A percentile compares a stretch with the other conserved stretches of the same genome.
Conservation (phyloP, 495 filamentous ascomycete species). For the Annulohypoxylon maeteangense region DNA sequence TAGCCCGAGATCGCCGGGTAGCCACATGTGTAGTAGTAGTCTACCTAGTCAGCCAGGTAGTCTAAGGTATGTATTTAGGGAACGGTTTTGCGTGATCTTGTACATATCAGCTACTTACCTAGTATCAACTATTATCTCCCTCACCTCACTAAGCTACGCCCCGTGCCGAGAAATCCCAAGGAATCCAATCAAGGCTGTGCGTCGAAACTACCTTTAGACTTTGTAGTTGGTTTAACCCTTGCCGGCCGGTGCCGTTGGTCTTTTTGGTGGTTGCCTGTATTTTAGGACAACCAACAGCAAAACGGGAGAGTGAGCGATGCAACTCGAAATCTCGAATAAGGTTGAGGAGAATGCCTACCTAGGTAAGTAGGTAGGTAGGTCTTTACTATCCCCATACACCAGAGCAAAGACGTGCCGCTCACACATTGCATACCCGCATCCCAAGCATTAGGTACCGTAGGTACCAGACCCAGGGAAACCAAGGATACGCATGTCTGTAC, state of each 20-base stretch:
- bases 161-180: neutral
- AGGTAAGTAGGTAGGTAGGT: neutral
- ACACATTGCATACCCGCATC: constrained; percentile 45
- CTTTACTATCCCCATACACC: constrained; percentile 16
- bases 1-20: constrained; percentile 33
- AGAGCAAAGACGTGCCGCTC: constrained; percentile 32
- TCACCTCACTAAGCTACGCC: neutral
- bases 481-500: constrained; percentile 36
- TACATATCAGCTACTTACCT: constrained; percentile 7
- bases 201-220: neutral
- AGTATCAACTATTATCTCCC: no score
- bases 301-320: constrained; percentile 6
- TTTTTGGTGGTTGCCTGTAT: neutral
- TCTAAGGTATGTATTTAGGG: no score
- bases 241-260: constrained; percentile 15
- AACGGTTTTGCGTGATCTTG: constrained; percentile 16
- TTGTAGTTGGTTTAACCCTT: constrained; percentile 12
- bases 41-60: neutral
- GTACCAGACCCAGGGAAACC: constrained; percentile 34
- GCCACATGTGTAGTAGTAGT: constrained; percentile 2
- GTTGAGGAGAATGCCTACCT: neutral
- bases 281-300: constrained; percentile 29
- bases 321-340: neutral
- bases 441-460: constrained; percentile 35
- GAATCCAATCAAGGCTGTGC: neutral